phyloP scores from a whole-genome alignment of 768 basidiomycete genomes.

The Sarcodon aspratus region DNA sequence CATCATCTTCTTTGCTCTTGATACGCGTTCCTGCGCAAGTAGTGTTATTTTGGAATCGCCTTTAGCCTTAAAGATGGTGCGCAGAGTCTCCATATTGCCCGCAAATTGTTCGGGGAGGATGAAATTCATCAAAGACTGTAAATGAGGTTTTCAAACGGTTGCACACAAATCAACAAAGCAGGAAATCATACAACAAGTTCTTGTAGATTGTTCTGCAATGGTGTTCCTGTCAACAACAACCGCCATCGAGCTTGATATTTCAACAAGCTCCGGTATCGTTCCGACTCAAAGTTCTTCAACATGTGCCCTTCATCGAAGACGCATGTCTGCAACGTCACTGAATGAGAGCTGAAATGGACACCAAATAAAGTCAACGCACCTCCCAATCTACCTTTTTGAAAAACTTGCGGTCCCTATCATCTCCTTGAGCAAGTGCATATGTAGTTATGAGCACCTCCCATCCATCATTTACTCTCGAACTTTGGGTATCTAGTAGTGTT shows the following conservation, averaged over 20 bases:
- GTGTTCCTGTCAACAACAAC: constrained; percentile 89
- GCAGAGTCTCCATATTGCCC: constrained; percentile 63
- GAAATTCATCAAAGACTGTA: constrained; percentile 93
- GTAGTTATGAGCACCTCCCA: constrained; percentile 96
- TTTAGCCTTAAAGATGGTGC: constrained; percentile 94
- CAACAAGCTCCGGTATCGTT: constrained; percentile 83
- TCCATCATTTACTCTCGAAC: constrained; percentile 37
- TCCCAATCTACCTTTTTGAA: constrained; percentile 88
- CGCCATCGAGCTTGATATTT: constrained; percentile 84
- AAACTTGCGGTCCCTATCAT: constrained; percentile 82
- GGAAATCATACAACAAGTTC: constrained; percentile 65
- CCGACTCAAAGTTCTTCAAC: constrained; percentile 96
- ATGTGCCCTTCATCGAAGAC: constrained; percentile 97
- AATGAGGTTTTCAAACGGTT: background rate
- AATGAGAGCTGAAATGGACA: background rate
- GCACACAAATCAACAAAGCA: constrained; percentile 1
- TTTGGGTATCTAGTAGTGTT: constrained; percentile 53
- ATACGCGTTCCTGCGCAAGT: constrained; percentile 87
- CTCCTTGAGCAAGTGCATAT: constrained; percentile 88
- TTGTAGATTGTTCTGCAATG: constrained; percentile 85
- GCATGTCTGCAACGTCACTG: constrained; percentile 47
- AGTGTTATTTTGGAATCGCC: constrained; percentile 84
- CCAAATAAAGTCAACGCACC: constrained; percentile 36
- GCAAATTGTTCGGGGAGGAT: constrained; percentile 88
- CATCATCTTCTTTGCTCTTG: constrained; percentile 98